Evolutionary conservation across 2,329 filamentous ascomycete genomes (phyloP), one percentile per base, ranked within the genome.

Genomic region (Aureobasidium leucospermi): DNA sequence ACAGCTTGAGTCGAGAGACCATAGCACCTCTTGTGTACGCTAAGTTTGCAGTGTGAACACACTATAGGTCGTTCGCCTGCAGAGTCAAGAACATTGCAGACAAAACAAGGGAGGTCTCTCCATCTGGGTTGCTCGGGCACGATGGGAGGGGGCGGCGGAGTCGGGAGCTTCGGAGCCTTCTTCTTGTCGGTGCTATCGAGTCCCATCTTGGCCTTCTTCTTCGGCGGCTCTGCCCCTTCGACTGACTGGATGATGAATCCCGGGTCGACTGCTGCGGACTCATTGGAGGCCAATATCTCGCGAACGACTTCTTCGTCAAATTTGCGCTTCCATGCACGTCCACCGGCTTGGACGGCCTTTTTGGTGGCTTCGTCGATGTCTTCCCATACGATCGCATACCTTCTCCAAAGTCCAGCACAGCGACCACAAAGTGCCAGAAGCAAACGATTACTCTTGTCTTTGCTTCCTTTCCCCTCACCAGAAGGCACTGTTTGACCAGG

Each of bases 331-430:
- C 87, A 92, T 4, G 89, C 87, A 66, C 90, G 87, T 47, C 89
- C 88, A 46, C 92, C 90, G 45, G 90, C 89, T 64, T 88, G 85
- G 1, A 86, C 84, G 43, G 95, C 85, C 75, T 96, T 96, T 76
- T 92, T 96, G 41, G 87, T 84, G 39, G 96, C 83, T 67, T 97
- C 93, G 43, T 97, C 94, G 13, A 91, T 82, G 65, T 96, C 90
- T 73, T 97, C 94, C 85, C 90, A 99, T 65, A 95, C 90, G 63
- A 99, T 90, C 15, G 88, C 93, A 73, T 99, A 99, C 64, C 93
- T 89, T 52, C 94, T 87, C 94, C 94, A 99, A 8, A 99, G 78
- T 67, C 94, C 86, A 29, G 92, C 92, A 69, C 94, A 99, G 61
- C 93, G 85, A 60, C 91, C 82, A 71, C 94, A 99, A 4, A 99